Evolutionary conservation across 345 rosid species (phyloP).

Genomic region (Salix purpurea): DNA sequence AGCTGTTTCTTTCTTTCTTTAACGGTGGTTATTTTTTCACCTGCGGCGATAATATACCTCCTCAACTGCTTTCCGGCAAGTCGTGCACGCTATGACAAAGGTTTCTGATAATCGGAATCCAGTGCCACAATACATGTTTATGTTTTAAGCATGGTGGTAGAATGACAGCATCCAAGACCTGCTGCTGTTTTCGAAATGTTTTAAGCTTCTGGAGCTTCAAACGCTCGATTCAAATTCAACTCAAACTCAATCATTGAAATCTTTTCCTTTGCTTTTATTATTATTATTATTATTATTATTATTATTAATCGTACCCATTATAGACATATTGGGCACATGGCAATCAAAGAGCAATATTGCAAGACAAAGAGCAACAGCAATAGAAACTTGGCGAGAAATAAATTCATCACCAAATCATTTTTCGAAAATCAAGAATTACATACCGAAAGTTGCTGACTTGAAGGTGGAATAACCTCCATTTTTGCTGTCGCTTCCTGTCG

Average conservation of each 20-base stretch:
- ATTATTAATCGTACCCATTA: neutral
- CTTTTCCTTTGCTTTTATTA: neutral
- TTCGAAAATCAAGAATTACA: neutral
- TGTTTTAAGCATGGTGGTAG: too few species aligned
- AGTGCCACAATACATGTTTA: neutral
- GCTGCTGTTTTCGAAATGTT: neutral
- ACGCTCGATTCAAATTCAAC: neutral
- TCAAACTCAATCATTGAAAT: neutral
- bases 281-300: neutral
- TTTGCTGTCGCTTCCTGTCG: conserved; percentile 14
- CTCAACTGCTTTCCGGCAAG: too few species aligned
- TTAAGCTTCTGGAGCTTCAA: neutral
- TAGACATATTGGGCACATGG: neutral
- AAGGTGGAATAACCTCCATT: conserved; percentile 19
- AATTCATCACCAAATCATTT: neutral
- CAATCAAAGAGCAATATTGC: neutral
- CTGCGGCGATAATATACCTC: too few species aligned
- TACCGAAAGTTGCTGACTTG: conserved; percentile 28
- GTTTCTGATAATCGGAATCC: neutral
- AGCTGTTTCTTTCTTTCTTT: too few species aligned
- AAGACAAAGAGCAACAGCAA: too few species aligned
- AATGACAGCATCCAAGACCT: neutral
- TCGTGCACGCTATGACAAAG: too few species aligned
- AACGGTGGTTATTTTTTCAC: too few species aligned
- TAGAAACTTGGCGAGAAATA: too few species aligned